Evolutionary conservation across 768 basidiomycete species (phyloP), one percentile per base, ranked within the genome.

Genomic region (Agrocybe praecox): DNA sequence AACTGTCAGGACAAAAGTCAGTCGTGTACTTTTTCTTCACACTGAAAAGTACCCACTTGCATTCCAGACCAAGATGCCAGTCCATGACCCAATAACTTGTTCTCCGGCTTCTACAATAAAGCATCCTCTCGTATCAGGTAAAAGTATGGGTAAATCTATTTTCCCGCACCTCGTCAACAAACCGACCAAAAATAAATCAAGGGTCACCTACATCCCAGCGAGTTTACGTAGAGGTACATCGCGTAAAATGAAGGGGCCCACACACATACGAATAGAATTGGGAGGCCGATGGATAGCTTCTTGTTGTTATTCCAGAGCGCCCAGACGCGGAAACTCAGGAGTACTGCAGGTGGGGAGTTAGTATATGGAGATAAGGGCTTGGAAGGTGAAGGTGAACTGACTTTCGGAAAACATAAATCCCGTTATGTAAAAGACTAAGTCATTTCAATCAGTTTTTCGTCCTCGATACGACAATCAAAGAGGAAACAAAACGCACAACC

Each of bases 271-370:
- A 19, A n/a, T 19, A 42, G 26, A 26, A 42, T 19, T 9, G 45
- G 22, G n/a, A 40, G 22, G 40, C 17, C 8, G 14, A 6, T n/a
- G 15, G 53, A 2, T 18, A 50, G 11, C 48, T 26, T 49, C 44
- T 19, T 23, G 15, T 42, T 51, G 22, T 36, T 18, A 42, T 51
- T 22, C 50, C 50, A 51, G 17, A 51, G 33, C 9, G 52, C 52
- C 52, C 52, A 53, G 6, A 53, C 52, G 45, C 52, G 52, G 14
- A 53, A 45, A 23, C 43, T 46, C 19, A 53, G 52, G 26, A 53
- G 44, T 9, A 33, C 52, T 53, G 43, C n/a, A 18, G 11, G 9
- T 23, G 2, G 5, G n/a, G 24, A 24, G 42, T 44, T 43, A 43
- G 51, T n/a, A 26, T 14, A n/a, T n/a, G n/a, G n/a, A 12, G 10